Evolutionary conservation across 208 protist genomes (phyloP), one percentile per base, ranked within the genome.

Genomic region (Cochliopodium minus): DNA sequence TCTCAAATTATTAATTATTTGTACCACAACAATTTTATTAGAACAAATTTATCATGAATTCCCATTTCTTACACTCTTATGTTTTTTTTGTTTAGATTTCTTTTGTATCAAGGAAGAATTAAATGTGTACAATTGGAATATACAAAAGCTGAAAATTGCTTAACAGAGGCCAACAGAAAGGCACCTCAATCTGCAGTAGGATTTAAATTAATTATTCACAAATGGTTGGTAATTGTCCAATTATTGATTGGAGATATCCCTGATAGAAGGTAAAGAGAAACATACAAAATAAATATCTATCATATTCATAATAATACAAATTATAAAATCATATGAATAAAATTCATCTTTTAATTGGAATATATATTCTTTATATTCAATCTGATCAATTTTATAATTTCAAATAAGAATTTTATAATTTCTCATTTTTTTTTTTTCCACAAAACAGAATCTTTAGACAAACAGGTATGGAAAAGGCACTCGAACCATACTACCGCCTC

Each of bases 211-310:
- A 73, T 77, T 23, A 79, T 79, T 28, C 83, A 82, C 56, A 96
- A 97, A 77, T 71, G 96, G 29, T 67, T 75, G 1, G 65, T 90
- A 28, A 90, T 97, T 57, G 88, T 97, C 62, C 81, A 94, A 72
- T 78, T 96, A 26, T 77, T 97, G 22, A 72, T 95, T 6, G 93
- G 93, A 34, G 86, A 95, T 59, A 95, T 96, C 58, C 93, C 93
- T 39, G 87, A 91, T 4, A 74, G 88, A 45, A 83, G 69, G 13
- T 80, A 87, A n/a, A n/a, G n/a, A n/a, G n/a, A n/a, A n/a, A n/a
- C n/a, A n/a, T n/a, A n/a, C n/a, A n/a, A n/a, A n/a, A n/a, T n/a
- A n/a, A n/a, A n/a, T n/a, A n/a, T n/a, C n/a, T n/a, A n/a, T n/a
- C n/a, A n/a, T n/a, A n/a, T n/a, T n/a, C n/a, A 43, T 88, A 86